Percentiles rank a stretch among this genome's conserved stretches.
These are phyloP conservation scores for Saturnispora serradocipensis DNA, from an alignment of 805 yeast genomes.

Conservation along the genomic window DNA sequence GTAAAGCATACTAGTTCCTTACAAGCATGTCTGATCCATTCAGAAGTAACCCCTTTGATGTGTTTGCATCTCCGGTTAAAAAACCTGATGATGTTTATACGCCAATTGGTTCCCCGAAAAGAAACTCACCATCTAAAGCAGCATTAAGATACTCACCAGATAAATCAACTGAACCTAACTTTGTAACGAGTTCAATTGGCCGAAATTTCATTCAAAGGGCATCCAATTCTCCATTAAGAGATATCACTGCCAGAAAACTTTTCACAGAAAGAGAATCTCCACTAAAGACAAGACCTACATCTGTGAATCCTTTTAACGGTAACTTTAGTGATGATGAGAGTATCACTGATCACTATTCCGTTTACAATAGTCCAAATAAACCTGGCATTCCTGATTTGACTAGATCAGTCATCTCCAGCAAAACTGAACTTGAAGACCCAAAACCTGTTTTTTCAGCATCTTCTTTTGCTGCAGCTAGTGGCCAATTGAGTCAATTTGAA, in stretches of 20 bases:
- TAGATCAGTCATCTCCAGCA: conserved; percentile 28
- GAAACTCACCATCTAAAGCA: conserved; percentile 29
- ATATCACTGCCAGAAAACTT: conserved; percentile 50
- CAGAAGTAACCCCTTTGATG: conserved; percentile 21
- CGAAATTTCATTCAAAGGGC: conserved; percentile 30
- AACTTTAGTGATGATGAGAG: conserved; percentile 27
- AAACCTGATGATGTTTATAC: conserved; percentile 27
- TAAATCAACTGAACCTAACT: conserved; percentile 26
- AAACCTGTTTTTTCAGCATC: conserved; percentile 56
- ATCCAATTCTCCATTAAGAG: conserved; percentile 19
- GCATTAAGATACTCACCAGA: conserved; percentile 37
- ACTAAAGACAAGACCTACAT: conserved; percentile 42
- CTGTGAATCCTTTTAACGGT: conserved; percentile 38
- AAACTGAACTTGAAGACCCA: conserved; percentile 49
- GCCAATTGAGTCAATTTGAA: conserved; percentile 15
- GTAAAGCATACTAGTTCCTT: background rate
- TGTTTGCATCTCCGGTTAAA: conserved; percentile 23
- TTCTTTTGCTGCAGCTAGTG: conserved; percentile 51
- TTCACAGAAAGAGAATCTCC: conserved; percentile 70
- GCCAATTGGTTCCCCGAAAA: conserved; percentile 25
- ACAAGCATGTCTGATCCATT: conserved; percentile 19
- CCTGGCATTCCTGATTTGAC: conserved; percentile 21
- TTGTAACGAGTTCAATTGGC: conserved; percentile 29
- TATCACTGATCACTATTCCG: conserved; percentile 29
- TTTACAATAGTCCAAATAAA: conserved; percentile 18